Percentiles rank a stretch among this genome's conserved stretches.
These are phyloP conservation scores for Inga oerstediana DNA, from an alignment of 306 rosid species.

Conservation along the genomic window DNA sequence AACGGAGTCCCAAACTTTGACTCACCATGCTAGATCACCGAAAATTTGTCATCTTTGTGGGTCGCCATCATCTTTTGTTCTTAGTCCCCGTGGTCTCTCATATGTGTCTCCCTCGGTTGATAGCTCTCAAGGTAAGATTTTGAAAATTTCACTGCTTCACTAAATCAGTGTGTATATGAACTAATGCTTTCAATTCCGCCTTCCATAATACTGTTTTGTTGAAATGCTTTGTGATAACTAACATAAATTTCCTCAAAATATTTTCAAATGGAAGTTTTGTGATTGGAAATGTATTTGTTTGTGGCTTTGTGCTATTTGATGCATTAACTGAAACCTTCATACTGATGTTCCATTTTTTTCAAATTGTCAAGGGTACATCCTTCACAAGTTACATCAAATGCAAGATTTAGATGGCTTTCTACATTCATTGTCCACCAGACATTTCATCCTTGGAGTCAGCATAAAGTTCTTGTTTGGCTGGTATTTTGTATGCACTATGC, in stretches of 20 bases:
- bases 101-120: no score
- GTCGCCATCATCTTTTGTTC: no score
- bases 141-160: no score
- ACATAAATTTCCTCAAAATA: constrained; percentile 41
- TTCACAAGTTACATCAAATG: constrained; percentile 35
- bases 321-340: not conserved
- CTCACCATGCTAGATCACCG: no score
- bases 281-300: constrained; percentile 58
- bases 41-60: no score
- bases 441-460: constrained; percentile 88
- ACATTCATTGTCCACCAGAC: constrained; percentile 72
- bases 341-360: not conserved
- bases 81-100: no score
- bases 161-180: constrained; percentile 61
- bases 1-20: no score
- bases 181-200: no score
- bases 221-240: no score
- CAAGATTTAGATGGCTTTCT: constrained; percentile 60
- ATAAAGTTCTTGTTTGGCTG: constrained; percentile 86
- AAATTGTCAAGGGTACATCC: constrained; percentile 49
- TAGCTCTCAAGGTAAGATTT: no score
- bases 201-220: no score
- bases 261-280: constrained; percentile 53
- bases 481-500: constrained; percentile 38
- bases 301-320: not conserved